phyloP scores from a whole-genome alignment of 2,329 filamentous ascomycete genomes.

The Trichophyton schoenleinii region DNA sequence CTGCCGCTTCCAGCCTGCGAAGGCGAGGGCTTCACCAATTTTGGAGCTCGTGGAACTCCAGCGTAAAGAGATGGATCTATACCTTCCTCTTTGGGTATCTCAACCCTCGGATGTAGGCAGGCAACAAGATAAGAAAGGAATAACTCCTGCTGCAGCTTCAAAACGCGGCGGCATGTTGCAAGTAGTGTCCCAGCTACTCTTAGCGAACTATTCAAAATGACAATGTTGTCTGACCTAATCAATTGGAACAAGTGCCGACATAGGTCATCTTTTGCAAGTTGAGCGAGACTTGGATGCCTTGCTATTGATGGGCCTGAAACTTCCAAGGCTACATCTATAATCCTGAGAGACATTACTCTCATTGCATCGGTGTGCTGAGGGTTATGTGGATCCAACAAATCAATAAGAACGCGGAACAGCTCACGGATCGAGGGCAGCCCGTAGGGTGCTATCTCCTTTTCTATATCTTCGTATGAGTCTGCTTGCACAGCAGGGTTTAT shows the following conservation, averaged over 20 bases:
- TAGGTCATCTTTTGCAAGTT: conserved; percentile 79
- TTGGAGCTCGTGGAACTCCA: conserved; percentile 83
- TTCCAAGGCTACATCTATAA: conserved; percentile 93
- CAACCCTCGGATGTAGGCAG: conserved; percentile 84
- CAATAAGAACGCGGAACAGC: conserved; percentile 83
- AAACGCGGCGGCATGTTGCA: conserved; percentile 74
- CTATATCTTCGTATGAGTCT: conserved; percentile 33
- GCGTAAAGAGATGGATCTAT: conserved; percentile 88
- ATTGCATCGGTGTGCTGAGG: conserved; percentile 85
- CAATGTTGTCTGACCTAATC: conserved; percentile 90
- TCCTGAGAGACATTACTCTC: conserved; percentile 92
- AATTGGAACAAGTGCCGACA: conserved; percentile 94
- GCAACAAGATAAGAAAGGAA: conserved; percentile 90
- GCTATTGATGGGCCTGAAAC: conserved; percentile 92
- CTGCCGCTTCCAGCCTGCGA: conserved; percentile 67
- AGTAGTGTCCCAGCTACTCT: conserved; percentile 83
- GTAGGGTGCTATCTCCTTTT: conserved; percentile 64
- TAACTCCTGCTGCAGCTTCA: conserved; percentile 93
- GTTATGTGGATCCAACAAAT: conserved; percentile 86
- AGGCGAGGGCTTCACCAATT: conserved; percentile 66
- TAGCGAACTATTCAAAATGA: conserved; percentile 81
- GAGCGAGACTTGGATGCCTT: conserved; percentile 75
- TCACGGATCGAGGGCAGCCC: conserved; percentile 89
- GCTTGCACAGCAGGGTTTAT: conserved; percentile 17
- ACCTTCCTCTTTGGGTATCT: conserved; percentile 78